Evolutionary conservation across 2,329 filamentous ascomycete species (phyloP).

Genomic region (Knufia fluminis): DNA sequence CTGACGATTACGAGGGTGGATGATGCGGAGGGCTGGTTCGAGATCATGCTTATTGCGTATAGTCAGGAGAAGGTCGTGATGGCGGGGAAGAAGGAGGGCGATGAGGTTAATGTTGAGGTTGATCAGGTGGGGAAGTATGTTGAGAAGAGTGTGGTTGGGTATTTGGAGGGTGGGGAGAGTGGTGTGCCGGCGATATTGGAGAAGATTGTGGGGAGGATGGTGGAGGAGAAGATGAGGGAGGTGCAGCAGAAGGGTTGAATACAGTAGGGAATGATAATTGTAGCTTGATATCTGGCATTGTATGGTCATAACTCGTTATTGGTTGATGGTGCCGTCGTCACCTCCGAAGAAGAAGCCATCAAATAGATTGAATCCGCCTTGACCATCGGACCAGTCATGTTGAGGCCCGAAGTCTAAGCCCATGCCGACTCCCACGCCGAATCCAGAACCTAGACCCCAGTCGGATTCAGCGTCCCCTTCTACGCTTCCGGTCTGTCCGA

Average conservation of each 20-base stretch:
- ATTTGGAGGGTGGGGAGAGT: constrained; percentile 45
- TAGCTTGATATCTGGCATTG: too few species aligned
- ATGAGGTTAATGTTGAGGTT: constrained; percentile 84
- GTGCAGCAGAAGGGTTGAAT: constrained; percentile 5
- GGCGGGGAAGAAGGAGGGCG: constrained; percentile 66
- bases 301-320: background rate
- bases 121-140: constrained; percentile 65
- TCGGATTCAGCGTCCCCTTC: constrained; percentile 26
- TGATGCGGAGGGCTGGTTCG: constrained; percentile 70
- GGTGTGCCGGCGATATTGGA: constrained; percentile 51
- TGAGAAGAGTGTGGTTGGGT: constrained; percentile 73
- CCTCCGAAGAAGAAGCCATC: constrained; percentile 49
- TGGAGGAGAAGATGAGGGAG: constrained; percentile 57
- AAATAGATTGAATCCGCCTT: constrained; percentile 40
- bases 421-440: constrained; percentile 27
- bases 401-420: constrained; percentile 32
- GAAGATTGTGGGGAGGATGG: constrained; percentile 64
- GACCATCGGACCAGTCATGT: constrained; percentile 41
- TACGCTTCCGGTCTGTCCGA: constrained; percentile 24
- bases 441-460: constrained; percentile 30
- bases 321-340: constrained; percentile 6
- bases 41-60: constrained; percentile 96
- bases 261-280: too few species aligned
- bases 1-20: constrained; percentile 82
- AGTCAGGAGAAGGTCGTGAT: constrained; percentile 88